Conservation (phyloP, 2,329 filamentous ascomycete genomes). For the Zymoseptoria crescenta region DNA sequence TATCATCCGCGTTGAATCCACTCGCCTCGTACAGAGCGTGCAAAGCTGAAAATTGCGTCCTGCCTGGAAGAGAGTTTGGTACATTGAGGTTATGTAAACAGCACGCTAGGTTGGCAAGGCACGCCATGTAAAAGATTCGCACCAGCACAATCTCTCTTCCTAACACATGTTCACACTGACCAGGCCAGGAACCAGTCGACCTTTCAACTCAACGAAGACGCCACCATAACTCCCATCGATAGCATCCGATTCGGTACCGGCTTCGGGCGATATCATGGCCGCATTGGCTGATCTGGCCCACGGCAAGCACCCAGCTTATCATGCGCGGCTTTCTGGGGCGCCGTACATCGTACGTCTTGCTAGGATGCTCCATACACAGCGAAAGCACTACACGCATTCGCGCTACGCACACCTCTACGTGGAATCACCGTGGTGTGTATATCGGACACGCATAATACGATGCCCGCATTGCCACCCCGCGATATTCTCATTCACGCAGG, state of each 20-base stretch:
- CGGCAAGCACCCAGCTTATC: neutral
- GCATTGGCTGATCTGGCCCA: neutral
- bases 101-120: neutral
- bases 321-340: neutral
- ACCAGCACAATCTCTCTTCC: neutral
- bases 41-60: too few relatives aligned
- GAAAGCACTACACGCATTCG: neutral
- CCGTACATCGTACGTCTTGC: neutral
- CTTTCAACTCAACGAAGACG: neutral
- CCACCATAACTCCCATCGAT: neutral
- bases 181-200: neutral
- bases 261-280: neutral
- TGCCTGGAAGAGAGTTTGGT: too few relatives aligned
- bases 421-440: conserved; percentile 12
- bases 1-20: too few relatives aligned
- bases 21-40: too few relatives aligned
- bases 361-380: neutral
- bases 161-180: neutral
- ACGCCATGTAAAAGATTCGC: neutral
- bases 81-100: too few relatives aligned
- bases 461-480: conserved; percentile 10
- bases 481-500: conserved; percentile 22
- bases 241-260: neutral
- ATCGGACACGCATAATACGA: conserved; percentile 24
- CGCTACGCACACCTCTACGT: neutral